Evolutionary conservation across 164 flowering plant genomes (phyloP), one percentile per base, ranked within the genome.

Genomic region (Piper longum): DNA sequence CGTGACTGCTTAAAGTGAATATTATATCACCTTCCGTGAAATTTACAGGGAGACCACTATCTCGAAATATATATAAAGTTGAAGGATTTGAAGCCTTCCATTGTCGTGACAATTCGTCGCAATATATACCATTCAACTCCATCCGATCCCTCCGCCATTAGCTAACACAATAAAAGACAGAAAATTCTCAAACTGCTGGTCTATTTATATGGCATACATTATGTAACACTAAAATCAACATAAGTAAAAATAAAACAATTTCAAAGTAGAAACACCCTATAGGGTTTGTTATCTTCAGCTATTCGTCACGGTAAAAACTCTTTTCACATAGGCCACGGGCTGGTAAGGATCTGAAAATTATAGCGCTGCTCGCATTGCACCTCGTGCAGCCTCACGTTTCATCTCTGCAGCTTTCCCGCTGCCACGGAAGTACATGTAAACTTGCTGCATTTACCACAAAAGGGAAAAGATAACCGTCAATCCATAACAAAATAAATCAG

Each of bases 391-490:
- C 62, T 84, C 87, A 2, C 72, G 80, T 75, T 77, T 85, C 87
- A 87, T 75, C 75, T 85, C 84, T 11, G 89, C 87, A 56, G 86
- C 93, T 74, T 82, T 80, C 7, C 91, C 93, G 64, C 89, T 87
- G 41, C 96, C 96, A 54, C 96, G 77, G 85, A 89, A 89, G 65
- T 87, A 89, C 89, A 82, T 89, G 75, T 85, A 87, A 57, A 89
- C 96, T 87, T 87, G 96, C 96, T 89, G 91, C 78, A 77, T 12
- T 26, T 26, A 26, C 36, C 36, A 26, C 36, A 26, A 59, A 17
- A 41, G 56, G 8, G 6, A 12, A 64, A 44, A 44, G 3, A 48
- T 9, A 48, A 48, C 52, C 52, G 14, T 5, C 3, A 48, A 48
- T 1, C 52, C 14, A 9, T 48, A 9, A 48, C 14, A 48, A 9